A percentile compares a stretch with the other conserved stretches of the same genome.
Conservation (phyloP, 1,284 basidiomycete species). For the Ceratobasidium sp. region DNA sequence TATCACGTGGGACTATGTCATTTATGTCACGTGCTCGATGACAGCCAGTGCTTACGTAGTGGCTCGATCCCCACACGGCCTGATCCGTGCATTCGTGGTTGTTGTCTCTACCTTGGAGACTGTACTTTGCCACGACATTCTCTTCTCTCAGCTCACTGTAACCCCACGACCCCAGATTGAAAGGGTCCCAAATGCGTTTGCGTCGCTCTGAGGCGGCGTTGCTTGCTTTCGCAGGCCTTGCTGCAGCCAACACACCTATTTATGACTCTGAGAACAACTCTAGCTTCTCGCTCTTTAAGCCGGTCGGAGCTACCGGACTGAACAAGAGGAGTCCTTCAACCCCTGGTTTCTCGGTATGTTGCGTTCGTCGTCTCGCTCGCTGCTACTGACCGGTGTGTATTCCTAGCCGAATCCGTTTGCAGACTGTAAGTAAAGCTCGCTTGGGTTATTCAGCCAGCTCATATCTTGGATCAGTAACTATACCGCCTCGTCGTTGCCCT, state of each 20-base stretch:
- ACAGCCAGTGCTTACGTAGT: slow-evolving; percentile 7
- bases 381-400: background rate
- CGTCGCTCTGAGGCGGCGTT: slow-evolving; percentile 11
- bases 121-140: slow-evolving; percentile 12
- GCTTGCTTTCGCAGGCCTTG: slow-evolving; percentile 24
- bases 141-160: background rate
- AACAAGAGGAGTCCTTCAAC: background rate
- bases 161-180: background rate
- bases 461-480: slow-evolving; percentile 10
- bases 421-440: slow-evolving; percentile 6
- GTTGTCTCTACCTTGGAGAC: slow-evolving; percentile 1
- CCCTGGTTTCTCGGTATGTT: slow-evolving; percentile 25
- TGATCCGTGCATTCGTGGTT: slow-evolving; percentile 28
- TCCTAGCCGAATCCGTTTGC: slow-evolving; percentile 19
- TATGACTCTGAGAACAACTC: background rate
- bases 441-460: background rate
- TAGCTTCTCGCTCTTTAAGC: slow-evolving; percentile 15
- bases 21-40: background rate
- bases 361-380: background rate
- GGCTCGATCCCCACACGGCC: slow-evolving; percentile 18
- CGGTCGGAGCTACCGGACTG: background rate
- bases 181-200: background rate
- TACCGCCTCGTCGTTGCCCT: slow-evolving; percentile 39
- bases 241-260: slow-evolving; percentile 3
- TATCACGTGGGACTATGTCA: background rate